These are phyloP conservation scores for Ogataea chonburiensis DNA, from an alignment of 805 yeast genomes.

Conservation along the genomic window DNA sequence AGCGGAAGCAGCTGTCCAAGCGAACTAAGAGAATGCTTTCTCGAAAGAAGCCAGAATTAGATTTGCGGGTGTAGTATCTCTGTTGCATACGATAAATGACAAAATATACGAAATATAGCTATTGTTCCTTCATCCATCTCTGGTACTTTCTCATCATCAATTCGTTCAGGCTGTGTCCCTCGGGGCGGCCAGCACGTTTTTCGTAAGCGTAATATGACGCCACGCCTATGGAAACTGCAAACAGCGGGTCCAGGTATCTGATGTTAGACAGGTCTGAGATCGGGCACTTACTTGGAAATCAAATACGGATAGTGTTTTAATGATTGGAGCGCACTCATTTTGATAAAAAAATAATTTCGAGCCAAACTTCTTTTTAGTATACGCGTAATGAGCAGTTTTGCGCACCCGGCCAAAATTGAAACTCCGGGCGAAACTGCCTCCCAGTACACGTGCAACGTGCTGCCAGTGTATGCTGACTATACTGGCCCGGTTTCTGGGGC, in stretches of 20 bases:
- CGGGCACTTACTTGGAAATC: constrained; percentile 14
- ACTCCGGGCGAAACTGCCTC: not conserved
- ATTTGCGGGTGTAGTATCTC: constrained; percentile 26
- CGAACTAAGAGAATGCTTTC: constrained; percentile 28
- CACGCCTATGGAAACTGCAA: constrained; percentile 62
- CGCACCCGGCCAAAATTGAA: constrained; percentile 7
- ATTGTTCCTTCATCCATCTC: constrained; percentile 9
- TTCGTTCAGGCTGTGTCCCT: constrained; percentile 61
- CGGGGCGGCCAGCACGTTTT: constrained; percentile 50
- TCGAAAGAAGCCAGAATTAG: constrained; percentile 32
- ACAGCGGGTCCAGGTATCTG: constrained; percentile 60
- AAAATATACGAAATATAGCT: constrained; percentile 1
- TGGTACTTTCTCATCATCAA: constrained; percentile 39
- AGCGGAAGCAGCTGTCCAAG: constrained; percentile 33
- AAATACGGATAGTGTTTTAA: constrained; percentile 16
- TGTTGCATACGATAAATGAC: constrained; percentile 9
- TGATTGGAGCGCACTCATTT: constrained; percentile 11
- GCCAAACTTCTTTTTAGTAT: not conserved
- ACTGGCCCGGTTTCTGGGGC: constrained; percentile 13
- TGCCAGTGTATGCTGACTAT: constrained; percentile 20
- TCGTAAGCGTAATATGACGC: constrained; percentile 66
- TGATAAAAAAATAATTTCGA: not conserved
- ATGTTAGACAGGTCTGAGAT: constrained; percentile 1
- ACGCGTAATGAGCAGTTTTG: constrained; percentile 12
- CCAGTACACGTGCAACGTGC: constrained; percentile 21